Base-by-base conservation (phyloP, 495 filamentous ascomycete genomes). In the Sphaerosporella brunnea region DNA sequence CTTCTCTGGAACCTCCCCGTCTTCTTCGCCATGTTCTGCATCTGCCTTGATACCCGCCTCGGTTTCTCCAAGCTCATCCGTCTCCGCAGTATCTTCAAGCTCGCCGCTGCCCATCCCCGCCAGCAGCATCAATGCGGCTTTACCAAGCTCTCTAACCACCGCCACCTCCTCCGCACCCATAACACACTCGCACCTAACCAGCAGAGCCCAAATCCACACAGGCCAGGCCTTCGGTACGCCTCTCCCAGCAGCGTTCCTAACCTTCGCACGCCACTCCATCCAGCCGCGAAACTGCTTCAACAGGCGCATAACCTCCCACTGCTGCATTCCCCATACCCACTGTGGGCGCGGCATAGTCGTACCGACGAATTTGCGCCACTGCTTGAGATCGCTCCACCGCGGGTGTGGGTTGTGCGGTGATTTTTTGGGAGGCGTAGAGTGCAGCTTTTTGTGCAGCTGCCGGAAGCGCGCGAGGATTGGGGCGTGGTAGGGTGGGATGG, bases 171-270 rank as follows among this genome's bases (percentile, higher is more conserved):
- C 67, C 30, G 64, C 65, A 23, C 51, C 62, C 50, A 61, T 64
- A 44, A 62, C 55, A n/a, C 60, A 51, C n/a, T 64, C 63, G 18
- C 57, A 57, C 34, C 58, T 65, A 39, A 61, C 58, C 25, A 70
- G 63, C 48, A 68, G 53, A 1, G 64, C 67, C 36, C 67, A 70
- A 42, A 60, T 61, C 44, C 67, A 69, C 52, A 63, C 62, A 0
- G 62, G 62, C 18, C 62, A 55, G 20, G 60, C 63, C 28, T 63
- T 64, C 41, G 55, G 64, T 2, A 66, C 59, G 23, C 55, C 52
- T 18, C 43, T 60, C 3, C 25, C 36, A 15, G 23, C 47, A 44
- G 36, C 49, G 32, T 19, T 57, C 24, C 9, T 48, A 28, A 24
- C 53, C 24, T 47, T 60, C 15, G 53, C 54, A 47, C 36, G 52